Base-by-base conservation (phyloP, 164 flowering plant genomes). In the Amborella trichopoda region DNA sequence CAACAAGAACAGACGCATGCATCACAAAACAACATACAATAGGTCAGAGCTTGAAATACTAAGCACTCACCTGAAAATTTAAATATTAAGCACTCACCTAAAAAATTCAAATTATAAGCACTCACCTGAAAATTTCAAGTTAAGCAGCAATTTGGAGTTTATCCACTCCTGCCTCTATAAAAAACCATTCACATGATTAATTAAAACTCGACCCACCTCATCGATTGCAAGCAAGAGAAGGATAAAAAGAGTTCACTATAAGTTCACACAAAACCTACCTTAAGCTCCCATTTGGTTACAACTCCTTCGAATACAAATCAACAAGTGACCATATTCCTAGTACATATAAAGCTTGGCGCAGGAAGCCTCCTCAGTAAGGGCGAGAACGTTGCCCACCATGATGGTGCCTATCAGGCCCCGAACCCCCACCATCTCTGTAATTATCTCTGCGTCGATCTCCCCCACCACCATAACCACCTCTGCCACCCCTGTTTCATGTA, bases 61-160 rank as follows among this genome's bases (percentile, higher is more conserved):
- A n/a, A n/a, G n/a, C n/a, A n/a, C n/a, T n/a, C n/a, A n/a, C n/a
- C n/a, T n/a, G n/a, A n/a, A n/a, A n/a, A n/a, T n/a, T n/a, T n/a
- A n/a, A n/a, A n/a, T n/a, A n/a, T n/a, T n/a, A n/a, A n/a, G n/a
- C n/a, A n/a, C n/a, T n/a, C n/a, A n/a, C n/a, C n/a, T n/a, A n/a
- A n/a, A n/a, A n/a, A 40, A 21, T 50, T 64, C 47, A 40, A 49
- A 65, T 60, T 56, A 72, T 66, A 62, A 61, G 68, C 82, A 86
- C 96, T 86, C 90, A 86, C 96, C 96, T 86, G 87, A 75, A 62
- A 63, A 50, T 64, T 65, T 76, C 78, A 68, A 82, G 70, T 86
- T 80, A 82, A 74, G 81, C 83, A 72, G 82, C 78, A 80, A 68
- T 76, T 80, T 65, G 78, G 77, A 74, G 78, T 63, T 63, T 66